phyloP scores from a whole-genome alignment of 192 early-diverging fungal species.

The Coemansia sp. region DNA sequence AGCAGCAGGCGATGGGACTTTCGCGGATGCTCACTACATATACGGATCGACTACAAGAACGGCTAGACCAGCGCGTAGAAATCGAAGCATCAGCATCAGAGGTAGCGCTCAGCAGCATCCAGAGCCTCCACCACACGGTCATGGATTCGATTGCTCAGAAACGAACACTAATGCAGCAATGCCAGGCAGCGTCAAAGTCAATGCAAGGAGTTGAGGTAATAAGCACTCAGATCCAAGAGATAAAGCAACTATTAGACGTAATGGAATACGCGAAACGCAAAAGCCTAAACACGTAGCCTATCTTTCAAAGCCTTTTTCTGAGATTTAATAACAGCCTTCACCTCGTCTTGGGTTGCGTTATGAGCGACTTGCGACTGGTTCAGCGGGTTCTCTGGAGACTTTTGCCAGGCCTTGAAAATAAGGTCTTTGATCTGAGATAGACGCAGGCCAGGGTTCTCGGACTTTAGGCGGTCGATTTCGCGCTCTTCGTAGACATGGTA shows the following conservation, averaged over 20 bases:
- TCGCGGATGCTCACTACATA: slow-evolving; percentile 56
- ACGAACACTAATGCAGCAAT: slow-evolving; percentile 29
- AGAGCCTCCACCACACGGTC: slow-evolving; percentile 20
- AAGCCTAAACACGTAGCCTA: slow-evolving; percentile 32
- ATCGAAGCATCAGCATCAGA: slow-evolving; percentile 39
- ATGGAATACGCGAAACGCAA: slow-evolving; percentile 51
- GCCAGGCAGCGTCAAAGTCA: slow-evolving; percentile 26
- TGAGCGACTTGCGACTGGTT: slow-evolving; percentile 77
- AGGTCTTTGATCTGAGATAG: slow-evolving; percentile 79
- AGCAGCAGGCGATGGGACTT: slow-evolving; percentile 55
- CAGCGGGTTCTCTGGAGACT: slow-evolving; percentile 78
- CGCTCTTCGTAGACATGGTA: slow-evolving; percentile 71
- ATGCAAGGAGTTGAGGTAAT: slow-evolving; percentile 30
- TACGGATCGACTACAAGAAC: slow-evolving; percentile 52
- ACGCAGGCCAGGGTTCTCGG: slow-evolving; percentile 80
- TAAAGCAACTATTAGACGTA: slow-evolving; percentile 48
- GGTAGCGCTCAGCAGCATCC: slow-evolving; percentile 35
- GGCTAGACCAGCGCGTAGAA: slow-evolving; percentile 36
- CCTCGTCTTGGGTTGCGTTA: slow-evolving; percentile 72
- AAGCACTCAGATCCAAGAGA: slow-evolving; percentile 28
- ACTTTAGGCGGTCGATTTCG: slow-evolving; percentile 73
- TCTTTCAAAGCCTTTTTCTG: slow-evolving; percentile 48
- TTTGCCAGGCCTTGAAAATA: slow-evolving; percentile 78
- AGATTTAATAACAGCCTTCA: slow-evolving; percentile 54
- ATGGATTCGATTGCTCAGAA: slow-evolving; percentile 31